Evolutionary conservation across 2,329 filamentous ascomycete genomes (phyloP).

Genomic region (Beauveria sp.): DNA sequence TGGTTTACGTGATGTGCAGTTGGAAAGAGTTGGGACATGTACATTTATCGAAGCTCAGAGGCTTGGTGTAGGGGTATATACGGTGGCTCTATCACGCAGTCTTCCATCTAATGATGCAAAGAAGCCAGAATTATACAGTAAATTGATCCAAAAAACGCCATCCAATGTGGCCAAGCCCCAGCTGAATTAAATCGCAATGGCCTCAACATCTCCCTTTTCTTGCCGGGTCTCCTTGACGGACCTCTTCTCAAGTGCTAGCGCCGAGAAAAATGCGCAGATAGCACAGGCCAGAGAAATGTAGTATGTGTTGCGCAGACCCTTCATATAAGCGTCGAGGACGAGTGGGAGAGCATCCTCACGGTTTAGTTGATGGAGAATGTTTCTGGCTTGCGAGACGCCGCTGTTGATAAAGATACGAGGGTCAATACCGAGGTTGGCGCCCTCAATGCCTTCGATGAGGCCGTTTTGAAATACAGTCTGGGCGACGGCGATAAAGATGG

Average conservation of each 20-base stretch:
- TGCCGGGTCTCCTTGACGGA: constrained; percentile 40
- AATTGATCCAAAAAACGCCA: neutral
- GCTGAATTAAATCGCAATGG: constrained; percentile 15
- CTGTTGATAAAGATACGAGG: constrained; percentile 41
- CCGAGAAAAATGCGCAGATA: constrained; percentile 35
- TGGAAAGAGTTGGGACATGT: neutral
- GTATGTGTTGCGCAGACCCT: constrained; percentile 41
- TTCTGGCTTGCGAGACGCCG: constrained; percentile 42
- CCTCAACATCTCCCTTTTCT: constrained; percentile 20
- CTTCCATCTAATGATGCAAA: neutral
- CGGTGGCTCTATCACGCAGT: neutral
- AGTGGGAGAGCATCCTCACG: constrained; percentile 32
- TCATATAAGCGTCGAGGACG: constrained; percentile 42
- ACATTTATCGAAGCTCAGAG: neutral
- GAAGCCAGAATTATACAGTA: neutral
- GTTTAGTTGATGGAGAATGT: constrained; percentile 33
- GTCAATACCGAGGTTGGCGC: constrained; percentile 36
- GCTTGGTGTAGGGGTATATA: neutral
- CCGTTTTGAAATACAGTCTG: constrained; percentile 63
- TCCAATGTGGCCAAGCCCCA: neutral
- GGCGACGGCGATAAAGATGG: constrained; percentile 44
- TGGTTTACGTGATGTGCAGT: too few relatives aligned
- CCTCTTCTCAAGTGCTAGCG: constrained; percentile 41
- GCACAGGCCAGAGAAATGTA: constrained; percentile 45
- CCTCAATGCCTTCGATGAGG: constrained; percentile 43